These are phyloP conservation scores for Jacaranda mimosifolia DNA, from an alignment of 257 asterid species.

Conservation along the genomic window DNA sequence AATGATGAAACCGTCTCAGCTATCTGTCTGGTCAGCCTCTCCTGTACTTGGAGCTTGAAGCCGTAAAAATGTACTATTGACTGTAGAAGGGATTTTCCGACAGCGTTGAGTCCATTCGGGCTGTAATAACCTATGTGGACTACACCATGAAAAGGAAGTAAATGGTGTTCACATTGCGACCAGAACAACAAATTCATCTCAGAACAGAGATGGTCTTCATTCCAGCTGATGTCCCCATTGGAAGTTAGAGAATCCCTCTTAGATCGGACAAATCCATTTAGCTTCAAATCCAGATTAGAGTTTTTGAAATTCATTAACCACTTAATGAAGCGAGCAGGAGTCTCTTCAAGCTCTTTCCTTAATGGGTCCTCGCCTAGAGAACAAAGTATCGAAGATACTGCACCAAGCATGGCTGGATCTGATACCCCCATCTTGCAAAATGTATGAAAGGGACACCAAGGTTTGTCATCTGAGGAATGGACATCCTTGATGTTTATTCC, in stretches of 20 bases:
- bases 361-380: conserved; percentile 84
- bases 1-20: conserved; percentile 78
- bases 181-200: conserved; percentile 80
- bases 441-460: conserved; percentile 76
- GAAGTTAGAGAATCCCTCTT: conserved; percentile 43
- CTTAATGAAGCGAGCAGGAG: conserved; percentile 75
- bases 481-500: conserved; percentile 46
- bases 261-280: conserved; percentile 52
- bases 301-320: conserved; percentile 82
- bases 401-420: conserved; percentile 59
- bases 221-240: not conserved
- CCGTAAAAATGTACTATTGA: conserved; percentile 84
- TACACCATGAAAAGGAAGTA: conserved; percentile 92
- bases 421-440: conserved; percentile 38
- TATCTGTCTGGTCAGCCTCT: conserved; percentile 91
- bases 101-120: conserved; percentile 37
- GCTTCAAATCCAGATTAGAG: conserved; percentile 63
- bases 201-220: conserved; percentile 50
- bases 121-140: conserved; percentile 79
- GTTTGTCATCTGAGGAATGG: conserved; percentile 31
- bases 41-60: conserved; percentile 96
- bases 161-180: conserved; percentile 95
- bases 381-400: conserved; percentile 67
- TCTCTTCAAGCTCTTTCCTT: conserved; percentile 78
- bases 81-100: conserved; percentile 68